Evolutionary conservation across 176 grass and related monocot genomes (phyloP).

Genomic region (Luzula sylvatica): DNA sequence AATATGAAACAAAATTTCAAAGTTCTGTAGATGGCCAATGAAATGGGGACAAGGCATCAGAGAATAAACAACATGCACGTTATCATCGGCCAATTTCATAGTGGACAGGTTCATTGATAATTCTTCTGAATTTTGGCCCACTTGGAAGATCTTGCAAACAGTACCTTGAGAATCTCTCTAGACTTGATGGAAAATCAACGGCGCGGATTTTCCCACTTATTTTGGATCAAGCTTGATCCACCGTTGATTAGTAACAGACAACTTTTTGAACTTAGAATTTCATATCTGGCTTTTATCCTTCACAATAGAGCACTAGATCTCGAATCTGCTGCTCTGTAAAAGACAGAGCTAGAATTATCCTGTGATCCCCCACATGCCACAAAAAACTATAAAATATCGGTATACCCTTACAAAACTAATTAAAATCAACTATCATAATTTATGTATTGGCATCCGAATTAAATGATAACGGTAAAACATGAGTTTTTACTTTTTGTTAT

Average conservation of each 20-base stretch:
- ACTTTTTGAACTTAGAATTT: slow-evolving; percentile 2
- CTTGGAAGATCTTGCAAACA: slow-evolving; percentile 17
- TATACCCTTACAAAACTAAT: neutral
- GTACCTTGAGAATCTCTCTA: neutral
- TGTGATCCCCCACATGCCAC: too few species aligned
- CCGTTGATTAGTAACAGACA: slow-evolving; percentile 6
- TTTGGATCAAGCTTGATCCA: neutral
- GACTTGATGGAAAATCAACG: neutral
- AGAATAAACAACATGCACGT: too few species aligned
- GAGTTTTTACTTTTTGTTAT: too few species aligned
- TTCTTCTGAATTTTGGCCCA: too few species aligned
- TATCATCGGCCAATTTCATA: too few species aligned
- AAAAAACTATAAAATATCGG: neutral
- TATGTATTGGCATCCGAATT: too few species aligned
- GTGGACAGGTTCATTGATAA: too few species aligned
- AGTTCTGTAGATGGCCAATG: too few species aligned
- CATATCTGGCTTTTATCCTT: slow-evolving; percentile 2
- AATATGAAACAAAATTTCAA: neutral
- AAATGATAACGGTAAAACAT: too few species aligned
- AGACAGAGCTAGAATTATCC: neutral
- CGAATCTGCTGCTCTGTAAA: slow-evolving; percentile 7
- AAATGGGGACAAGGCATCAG: too few species aligned
- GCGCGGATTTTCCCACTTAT: neutral
- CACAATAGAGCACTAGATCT: neutral
- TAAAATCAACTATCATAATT: neutral